Conservation (phyloP, 176 grass and related monocot species). For the Aechmea fasciata region DNA sequence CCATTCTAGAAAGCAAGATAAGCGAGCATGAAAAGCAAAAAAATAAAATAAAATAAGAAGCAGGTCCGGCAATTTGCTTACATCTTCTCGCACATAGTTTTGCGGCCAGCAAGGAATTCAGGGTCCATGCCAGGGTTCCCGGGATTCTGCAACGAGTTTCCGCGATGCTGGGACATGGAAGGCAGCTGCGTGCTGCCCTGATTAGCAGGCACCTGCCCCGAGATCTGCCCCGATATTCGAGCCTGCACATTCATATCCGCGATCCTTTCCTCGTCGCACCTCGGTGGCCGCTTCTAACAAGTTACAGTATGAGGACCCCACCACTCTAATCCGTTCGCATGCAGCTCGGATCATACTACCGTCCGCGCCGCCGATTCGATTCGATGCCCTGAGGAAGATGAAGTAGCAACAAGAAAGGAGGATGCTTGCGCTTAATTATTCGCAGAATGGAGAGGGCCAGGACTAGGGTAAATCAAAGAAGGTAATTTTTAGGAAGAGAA, state of each 20-base stretch:
- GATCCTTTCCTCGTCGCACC: neutral
- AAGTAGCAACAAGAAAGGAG: no score
- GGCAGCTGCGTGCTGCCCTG: constrained; percentile 28
- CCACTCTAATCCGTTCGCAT: neutral
- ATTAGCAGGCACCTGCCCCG: constrained; percentile 36
- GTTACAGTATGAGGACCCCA: neutral
- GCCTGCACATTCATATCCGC: constrained; percentile 57
- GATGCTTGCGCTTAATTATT: no score
- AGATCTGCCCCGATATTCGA: constrained; percentile 56
- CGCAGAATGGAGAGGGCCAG: no score
- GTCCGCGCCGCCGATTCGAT: no score
- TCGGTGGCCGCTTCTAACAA: neutral
- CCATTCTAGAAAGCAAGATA: neutral
- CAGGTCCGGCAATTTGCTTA: constrained; percentile 24
- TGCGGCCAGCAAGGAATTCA: constrained; percentile 28
- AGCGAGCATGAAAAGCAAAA: no score
- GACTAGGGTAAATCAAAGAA: neutral
- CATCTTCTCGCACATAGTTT: constrained; percentile 44
- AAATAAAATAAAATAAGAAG: neutral
- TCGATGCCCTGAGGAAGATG: no score
- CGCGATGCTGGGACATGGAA: constrained; percentile 33
- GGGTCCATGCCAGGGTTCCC: constrained; percentile 23
- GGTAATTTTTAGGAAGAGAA: neutral
- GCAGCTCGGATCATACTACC: neutral
- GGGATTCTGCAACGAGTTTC: constrained; percentile 28